These are phyloP conservation scores for Leishmania mexicana DNA, from an alignment of 208 protist species.

Conservation along the genomic window DNA sequence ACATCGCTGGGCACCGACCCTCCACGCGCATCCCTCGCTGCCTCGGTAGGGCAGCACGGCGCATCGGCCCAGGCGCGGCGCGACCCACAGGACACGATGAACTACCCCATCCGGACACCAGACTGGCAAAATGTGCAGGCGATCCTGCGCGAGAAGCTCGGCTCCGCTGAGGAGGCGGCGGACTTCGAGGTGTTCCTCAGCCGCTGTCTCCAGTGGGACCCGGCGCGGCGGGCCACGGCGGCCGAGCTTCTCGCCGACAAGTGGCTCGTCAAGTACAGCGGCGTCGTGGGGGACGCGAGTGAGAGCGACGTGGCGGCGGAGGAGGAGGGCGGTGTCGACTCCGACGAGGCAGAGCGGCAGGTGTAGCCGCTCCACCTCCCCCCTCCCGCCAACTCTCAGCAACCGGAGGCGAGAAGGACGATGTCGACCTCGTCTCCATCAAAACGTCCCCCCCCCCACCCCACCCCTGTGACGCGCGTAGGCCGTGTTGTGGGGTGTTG, in stretches of 20 bases:
- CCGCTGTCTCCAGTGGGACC: conserved; percentile 61
- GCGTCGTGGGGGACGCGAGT: conserved; percentile 6
- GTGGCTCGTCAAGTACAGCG: conserved; percentile 42
- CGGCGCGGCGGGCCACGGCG: conserved; percentile 38
- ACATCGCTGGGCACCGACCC: neutral
- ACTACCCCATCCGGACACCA: conserved; percentile 35
- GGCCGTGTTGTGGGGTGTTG: too few relatives aligned
- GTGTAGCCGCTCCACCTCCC: neutral
- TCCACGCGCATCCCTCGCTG: too few relatives aligned
- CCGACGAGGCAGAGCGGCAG: neutral
- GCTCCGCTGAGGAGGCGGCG: conserved; percentile 27
- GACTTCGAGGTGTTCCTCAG: conserved; percentile 51
- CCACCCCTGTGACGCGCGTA: too few relatives aligned
- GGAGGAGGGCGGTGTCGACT: neutral
- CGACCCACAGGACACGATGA: conserved; percentile 11
- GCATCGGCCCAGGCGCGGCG: neutral
- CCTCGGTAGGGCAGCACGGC: too few relatives aligned
- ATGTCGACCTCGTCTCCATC: too few relatives aligned
- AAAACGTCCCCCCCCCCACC: too few relatives aligned
- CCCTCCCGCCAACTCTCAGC: too few relatives aligned
- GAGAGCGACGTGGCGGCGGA: conserved; percentile 10
- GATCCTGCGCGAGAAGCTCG: conserved; percentile 35
- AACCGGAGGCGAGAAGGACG: too few relatives aligned
- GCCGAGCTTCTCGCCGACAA: conserved; percentile 33
- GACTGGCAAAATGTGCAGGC: conserved; percentile 42